Evolutionary conservation across 2,329 filamentous ascomycete genomes (phyloP).

Genomic region (Hyphodiscus sp.): DNA sequence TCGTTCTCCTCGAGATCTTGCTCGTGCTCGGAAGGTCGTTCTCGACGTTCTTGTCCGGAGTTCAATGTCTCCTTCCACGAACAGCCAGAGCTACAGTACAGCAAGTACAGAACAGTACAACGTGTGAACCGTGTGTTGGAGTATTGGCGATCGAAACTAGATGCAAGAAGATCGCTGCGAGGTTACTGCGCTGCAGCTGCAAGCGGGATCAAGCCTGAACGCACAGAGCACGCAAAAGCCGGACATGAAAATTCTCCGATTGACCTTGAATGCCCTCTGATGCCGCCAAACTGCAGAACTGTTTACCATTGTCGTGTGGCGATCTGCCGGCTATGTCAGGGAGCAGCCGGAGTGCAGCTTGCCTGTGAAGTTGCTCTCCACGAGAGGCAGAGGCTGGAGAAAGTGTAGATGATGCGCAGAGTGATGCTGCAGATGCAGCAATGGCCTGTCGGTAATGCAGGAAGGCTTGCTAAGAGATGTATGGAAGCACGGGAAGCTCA

Average conservation of each 20-base stretch:
- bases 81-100: not conserved
- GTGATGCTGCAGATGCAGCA: conserved; percentile 11
- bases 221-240: conserved; percentile 22
- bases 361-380: conserved; percentile 2
- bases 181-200: conserved; percentile 1
- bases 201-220: conserved; percentile 21
- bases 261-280: conserved; percentile 15
- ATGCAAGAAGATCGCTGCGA: conserved; percentile 1
- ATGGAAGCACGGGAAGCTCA: conserved; percentile 1
- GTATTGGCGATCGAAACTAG: conserved; percentile 1
- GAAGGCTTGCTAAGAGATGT: conserved; percentile 5
- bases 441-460: conserved; percentile 13
- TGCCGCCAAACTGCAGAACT: conserved; percentile 9
- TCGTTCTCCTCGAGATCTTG: not conserved
- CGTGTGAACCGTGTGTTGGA: not conserved
- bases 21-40: not conserved
- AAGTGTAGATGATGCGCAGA: conserved; percentile 10
- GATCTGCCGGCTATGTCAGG: conserved; percentile 20
- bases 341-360: conserved; percentile 23
- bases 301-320: conserved; percentile 6
- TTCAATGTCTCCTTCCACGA: not conserved
- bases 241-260: conserved; percentile 26
- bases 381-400: conserved; percentile 1
- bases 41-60: not conserved
- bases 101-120: no score